phyloP scores from a whole-genome alignment of 1,284 basidiomycete species.

The Irpex rosettiformis region DNA sequence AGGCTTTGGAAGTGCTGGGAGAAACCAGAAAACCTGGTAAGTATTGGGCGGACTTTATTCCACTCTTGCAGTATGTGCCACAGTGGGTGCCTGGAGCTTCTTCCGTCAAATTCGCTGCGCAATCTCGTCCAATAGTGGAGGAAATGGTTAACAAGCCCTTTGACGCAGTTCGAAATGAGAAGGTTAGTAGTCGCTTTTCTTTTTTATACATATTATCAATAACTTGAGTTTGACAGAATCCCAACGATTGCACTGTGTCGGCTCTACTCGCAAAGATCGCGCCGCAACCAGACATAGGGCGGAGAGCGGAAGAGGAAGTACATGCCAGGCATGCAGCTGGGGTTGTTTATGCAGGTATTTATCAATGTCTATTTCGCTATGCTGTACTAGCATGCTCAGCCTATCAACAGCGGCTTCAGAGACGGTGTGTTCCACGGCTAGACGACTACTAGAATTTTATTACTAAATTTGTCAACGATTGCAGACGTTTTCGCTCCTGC shows the following conservation, averaged over 20 bases:
- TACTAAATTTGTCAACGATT: too few relatives aligned
- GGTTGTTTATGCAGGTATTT: background rate
- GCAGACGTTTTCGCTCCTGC: slow-evolving; percentile 23
- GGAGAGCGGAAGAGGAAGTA: too few relatives aligned
- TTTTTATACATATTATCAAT: too few relatives aligned
- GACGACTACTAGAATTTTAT: slow-evolving; percentile 1
- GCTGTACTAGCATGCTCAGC: background rate
- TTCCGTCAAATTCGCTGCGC: slow-evolving; percentile 5
- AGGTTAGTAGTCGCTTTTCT: background rate
- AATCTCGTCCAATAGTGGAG: slow-evolving; percentile 6
- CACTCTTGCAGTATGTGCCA: slow-evolving; percentile 2
- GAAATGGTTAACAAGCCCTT: slow-evolving; percentile 11
- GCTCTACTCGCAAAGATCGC: background rate
- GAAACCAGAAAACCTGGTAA: background rate
- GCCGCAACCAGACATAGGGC: background rate
- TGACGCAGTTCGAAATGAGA: slow-evolving; percentile 2
- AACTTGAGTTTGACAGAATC: too few relatives aligned
- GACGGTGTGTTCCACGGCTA: background rate
- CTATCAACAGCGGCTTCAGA: background rate
- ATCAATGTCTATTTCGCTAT: background rate
- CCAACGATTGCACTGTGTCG: background rate
- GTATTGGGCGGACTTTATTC: background rate
- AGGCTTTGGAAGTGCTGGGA: background rate
- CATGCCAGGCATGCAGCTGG: background rate
- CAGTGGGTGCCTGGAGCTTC: slow-evolving; percentile 11